A percentile compares a stretch with the other conserved stretches of the same genome.
Evolutionary conservation across 176 grass and related monocot species (phyloP).

Genomic region (Lolium multiflorum): DNA sequence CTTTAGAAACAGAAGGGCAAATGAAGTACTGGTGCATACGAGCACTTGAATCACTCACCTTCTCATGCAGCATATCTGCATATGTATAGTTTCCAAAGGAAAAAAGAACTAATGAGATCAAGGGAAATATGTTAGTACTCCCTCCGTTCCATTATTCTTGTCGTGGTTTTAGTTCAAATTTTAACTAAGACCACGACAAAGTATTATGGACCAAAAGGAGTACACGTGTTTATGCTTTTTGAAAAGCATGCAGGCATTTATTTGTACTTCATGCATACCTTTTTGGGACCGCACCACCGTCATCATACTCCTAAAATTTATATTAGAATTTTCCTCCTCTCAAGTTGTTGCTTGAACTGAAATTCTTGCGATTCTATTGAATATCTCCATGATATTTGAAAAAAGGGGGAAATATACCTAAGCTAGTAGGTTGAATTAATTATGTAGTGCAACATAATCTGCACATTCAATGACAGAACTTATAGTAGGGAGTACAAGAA

Average conservation of each 20-base stretch:
- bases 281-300: not conserved
- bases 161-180: no score
- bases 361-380: not conserved
- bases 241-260: constrained; percentile 10
- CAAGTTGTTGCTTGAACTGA: not conserved
- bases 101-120: not conserved
- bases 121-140: constrained; percentile 14
- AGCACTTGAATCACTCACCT: not conserved
- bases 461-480: constrained; percentile 7
- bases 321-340: not conserved
- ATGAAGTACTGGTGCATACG: not conserved
- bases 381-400: not conserved
- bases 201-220: no score
- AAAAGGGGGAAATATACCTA: not conserved
- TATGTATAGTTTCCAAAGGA: not conserved
- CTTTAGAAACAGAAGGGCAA: not conserved
- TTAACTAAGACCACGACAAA: no score
- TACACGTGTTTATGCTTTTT: not conserved
- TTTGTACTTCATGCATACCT: not conserved
- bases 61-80: not conserved
- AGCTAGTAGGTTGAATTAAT: constrained; percentile 19
- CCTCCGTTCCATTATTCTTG: no score
- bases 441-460: not conserved
- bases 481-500: not conserved
- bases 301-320: not conserved